These are phyloP conservation scores for Hydnum rufescens DNA, from an alignment of 768 basidiomycete species.

Conservation along the genomic window DNA sequence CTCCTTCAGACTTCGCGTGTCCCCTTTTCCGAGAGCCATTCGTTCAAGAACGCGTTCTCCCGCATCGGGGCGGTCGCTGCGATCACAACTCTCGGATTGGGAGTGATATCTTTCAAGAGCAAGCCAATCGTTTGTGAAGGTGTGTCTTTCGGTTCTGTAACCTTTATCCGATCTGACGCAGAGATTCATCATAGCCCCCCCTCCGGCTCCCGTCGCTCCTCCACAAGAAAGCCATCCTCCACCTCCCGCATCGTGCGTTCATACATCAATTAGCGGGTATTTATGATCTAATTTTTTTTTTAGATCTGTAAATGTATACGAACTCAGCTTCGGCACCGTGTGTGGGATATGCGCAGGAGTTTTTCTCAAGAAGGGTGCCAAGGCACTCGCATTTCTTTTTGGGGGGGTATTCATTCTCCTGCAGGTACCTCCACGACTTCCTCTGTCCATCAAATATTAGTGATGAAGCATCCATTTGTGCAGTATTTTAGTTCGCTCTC, in stretches of 20 bases:
- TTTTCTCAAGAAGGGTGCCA: conserved; percentile 90
- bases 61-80: background rate
- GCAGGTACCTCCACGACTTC: conserved; percentile 36
- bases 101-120: background rate
- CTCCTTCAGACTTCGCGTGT: background rate
- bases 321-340: conserved; percentile 76
- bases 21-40: background rate
- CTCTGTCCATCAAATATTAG: background rate
- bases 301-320: conserved; percentile 61
- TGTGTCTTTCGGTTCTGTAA: too few species aligned
- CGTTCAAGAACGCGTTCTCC: background rate
- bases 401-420: conserved; percentile 82
- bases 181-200: too few species aligned
- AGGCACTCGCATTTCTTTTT: conserved; percentile 61
- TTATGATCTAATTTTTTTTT: conserved; percentile 14
- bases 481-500: conserved; percentile 67
- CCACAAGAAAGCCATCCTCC: background rate
- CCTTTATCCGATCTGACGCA: too few species aligned
- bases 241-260: background rate
- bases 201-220: background rate
- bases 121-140: background rate
- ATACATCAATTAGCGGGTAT: background rate
- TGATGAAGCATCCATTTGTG: background rate
- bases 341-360: conserved; percentile 79
- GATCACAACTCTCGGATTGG: background rate